Percentiles rank a stretch among this genome's conserved stretches.
These are phyloP conservation scores for Yarrowia divulgata DNA, from an alignment of 805 yeast species.

Conservation along the genomic window DNA sequence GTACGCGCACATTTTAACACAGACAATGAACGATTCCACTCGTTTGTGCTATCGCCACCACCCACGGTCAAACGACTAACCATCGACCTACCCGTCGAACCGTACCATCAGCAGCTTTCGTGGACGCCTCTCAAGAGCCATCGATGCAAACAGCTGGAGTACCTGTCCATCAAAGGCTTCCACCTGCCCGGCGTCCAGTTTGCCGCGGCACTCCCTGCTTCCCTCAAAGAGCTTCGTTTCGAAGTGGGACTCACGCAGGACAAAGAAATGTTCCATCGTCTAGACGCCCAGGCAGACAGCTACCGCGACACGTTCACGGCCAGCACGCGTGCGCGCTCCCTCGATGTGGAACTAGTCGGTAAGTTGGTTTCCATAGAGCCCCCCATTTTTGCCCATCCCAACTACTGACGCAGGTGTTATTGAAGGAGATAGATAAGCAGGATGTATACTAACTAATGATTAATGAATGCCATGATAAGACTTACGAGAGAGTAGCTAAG, in stretches of 20 bases:
- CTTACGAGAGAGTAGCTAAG: too few relatives aligned
- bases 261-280: slow-evolving; percentile 36
- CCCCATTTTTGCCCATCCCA: slow-evolving; percentile 29
- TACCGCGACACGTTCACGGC: slow-evolving; percentile 35
- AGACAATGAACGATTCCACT: slow-evolving; percentile 40
- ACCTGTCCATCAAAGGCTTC: slow-evolving; percentile 41
- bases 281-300: slow-evolving; percentile 37
- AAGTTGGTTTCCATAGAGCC: slow-evolving; percentile 37
- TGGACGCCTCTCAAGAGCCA: slow-evolving; percentile 38
- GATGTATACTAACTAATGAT: slow-evolving; percentile 33
- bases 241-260: slow-evolving; percentile 41
- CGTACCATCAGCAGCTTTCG: slow-evolving; percentile 39
- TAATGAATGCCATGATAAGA: slow-evolving; percentile 9
- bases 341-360: slow-evolving; percentile 37
- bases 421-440: slow-evolving; percentile 18
- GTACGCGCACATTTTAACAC: slow-evolving; percentile 28
- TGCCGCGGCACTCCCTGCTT: slow-evolving; percentile 36
- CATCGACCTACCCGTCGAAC: slow-evolving; percentile 38
- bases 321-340: slow-evolving; percentile 7
- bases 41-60: slow-evolving; percentile 41
- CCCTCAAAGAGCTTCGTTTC: slow-evolving; percentile 35
- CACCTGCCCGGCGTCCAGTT: slow-evolving; percentile 40
- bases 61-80: slow-evolving; percentile 37
- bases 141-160: slow-evolving; percentile 38
- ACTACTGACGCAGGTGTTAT: slow-evolving; percentile 38